Conservation (phyloP, 2,329 filamentous ascomycete species). For the Colletotrichum karsti region DNA sequence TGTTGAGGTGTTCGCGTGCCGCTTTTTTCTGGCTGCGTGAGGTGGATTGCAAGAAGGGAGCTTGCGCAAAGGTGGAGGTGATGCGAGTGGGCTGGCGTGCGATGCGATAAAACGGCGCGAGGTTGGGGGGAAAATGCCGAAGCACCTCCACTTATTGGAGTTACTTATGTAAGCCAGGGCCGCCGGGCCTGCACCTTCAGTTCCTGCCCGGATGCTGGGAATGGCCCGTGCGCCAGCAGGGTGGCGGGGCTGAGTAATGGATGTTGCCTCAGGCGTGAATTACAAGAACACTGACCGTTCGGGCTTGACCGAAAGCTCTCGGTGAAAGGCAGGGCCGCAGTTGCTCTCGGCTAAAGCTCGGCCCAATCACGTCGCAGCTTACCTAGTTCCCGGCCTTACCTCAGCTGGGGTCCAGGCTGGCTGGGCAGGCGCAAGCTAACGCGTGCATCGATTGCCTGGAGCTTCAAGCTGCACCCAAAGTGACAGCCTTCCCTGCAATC, state of each 20-base stretch:
- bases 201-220: background rate
- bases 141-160: constrained; percentile 4
- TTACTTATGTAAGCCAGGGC: constrained; percentile 25
- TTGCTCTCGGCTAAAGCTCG: constrained; percentile 16
- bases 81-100: constrained; percentile 19
- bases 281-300: too few species aligned
- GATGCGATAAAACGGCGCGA: constrained; percentile 29
- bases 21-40: constrained; percentile 19
- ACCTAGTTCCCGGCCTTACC: background rate
- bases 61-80: constrained; percentile 30
- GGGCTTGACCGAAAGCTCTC: background rate
- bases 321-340: background rate
- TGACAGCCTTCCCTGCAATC: constrained; percentile 25
- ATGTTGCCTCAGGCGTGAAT: background rate
- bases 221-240: background rate
- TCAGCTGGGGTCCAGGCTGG: constrained; percentile 21
- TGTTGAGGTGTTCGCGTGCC: constrained; percentile 15
- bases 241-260: background rate
- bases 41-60: constrained; percentile 20
- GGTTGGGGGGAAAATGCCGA: constrained; percentile 29
- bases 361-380: background rate
- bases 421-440: constrained; percentile 28
- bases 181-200: constrained; percentile 4
- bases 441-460: constrained; percentile 34
- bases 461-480: constrained; percentile 29